Base-by-base conservation (phyloP, 2,329 filamentous ascomycete genomes). In the Rutstroemia sp. region DNA sequence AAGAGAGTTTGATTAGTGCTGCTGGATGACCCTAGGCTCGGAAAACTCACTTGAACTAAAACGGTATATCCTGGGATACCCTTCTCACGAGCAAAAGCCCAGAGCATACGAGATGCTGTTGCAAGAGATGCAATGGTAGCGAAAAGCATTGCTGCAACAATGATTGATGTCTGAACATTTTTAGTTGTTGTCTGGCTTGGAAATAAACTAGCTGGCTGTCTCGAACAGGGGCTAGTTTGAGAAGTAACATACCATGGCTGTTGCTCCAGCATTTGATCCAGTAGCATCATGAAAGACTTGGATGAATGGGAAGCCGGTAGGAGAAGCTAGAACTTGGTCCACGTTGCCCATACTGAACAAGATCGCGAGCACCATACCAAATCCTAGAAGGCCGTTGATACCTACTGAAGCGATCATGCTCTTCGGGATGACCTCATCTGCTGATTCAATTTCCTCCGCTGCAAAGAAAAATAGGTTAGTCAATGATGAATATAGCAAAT, bases 131-230 rank as follows among this genome's bases (percentile, higher is more conserved):
- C 27, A 21, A 19, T 52, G 27, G 39, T 38, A 41, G 54, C 38
- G n/a, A 56, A 56, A 25, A 52, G 23, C 16, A 51, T n/a, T 3
- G 34, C 48, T 37, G 38, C 48, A 7, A 41, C 38, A n/a, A 51
- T 56, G 4, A 51, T 37, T 1, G 73, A 45, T 14, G 42, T 12
- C 42, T 45, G 21, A 45, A 47, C 8, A n/a, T 16, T 47, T 7
- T 47, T 8, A 27, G 44, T 16, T 10, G 25, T 25, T 47, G 44
- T 52, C 3, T 30, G 23, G 10, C 3, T 10, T 19, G 10, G 10
- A 34, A 34, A 34, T 34, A 1, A 34, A 34, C 10, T 34, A 34
- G 9, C 30, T 34, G 10, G 9, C 30, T 34, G 10, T 34, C 30
- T 34, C 9, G 30, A 14, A 34, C 12, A 34, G 30, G 30, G 12